These are phyloP conservation scores for Mycena maculata DNA, from an alignment of 768 basidiomycete species.

Conservation along the genomic window DNA sequence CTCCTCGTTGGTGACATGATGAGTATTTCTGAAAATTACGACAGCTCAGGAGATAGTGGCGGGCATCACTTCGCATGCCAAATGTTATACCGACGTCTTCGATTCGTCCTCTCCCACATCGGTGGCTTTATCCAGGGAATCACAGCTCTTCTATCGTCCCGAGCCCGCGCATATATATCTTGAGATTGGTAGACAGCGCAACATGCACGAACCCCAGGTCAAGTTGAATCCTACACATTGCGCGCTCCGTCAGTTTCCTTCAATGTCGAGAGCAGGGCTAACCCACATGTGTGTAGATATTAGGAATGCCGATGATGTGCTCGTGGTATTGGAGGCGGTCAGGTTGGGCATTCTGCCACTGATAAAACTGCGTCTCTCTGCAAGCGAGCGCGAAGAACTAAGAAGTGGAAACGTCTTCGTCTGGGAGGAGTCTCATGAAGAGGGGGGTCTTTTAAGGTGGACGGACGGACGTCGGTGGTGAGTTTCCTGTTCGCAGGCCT, in stretches of 20 bases:
- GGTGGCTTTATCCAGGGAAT: constrained; percentile 24
- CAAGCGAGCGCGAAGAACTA: constrained; percentile 61
- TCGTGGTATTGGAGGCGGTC: constrained; percentile 67
- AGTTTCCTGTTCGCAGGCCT: constrained; percentile 10
- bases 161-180: constrained; percentile 4
- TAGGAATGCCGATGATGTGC: constrained; percentile 65
- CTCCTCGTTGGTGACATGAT: no score
- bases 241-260: constrained; percentile 14
- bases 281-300: constrained; percentile 50
- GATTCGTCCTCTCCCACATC: constrained; percentile 10
- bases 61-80: constrained; percentile 23
- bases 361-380: constrained; percentile 60
- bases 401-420: constrained; percentile 67
- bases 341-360: constrained; percentile 63
- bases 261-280: background rate
- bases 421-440: constrained; percentile 70
- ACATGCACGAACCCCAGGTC: background rate
- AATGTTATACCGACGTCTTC: constrained; percentile 11
- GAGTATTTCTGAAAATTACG: constrained; percentile 18
- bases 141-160: background rate
- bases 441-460: constrained; percentile 63
- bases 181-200: background rate
- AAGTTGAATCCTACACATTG: constrained; percentile 13
- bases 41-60: constrained; percentile 8
- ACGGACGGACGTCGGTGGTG: constrained; percentile 71